Base-by-base conservation (phyloP, 202 grass and related monocot genomes). In the Eragrostis tef region DNA sequence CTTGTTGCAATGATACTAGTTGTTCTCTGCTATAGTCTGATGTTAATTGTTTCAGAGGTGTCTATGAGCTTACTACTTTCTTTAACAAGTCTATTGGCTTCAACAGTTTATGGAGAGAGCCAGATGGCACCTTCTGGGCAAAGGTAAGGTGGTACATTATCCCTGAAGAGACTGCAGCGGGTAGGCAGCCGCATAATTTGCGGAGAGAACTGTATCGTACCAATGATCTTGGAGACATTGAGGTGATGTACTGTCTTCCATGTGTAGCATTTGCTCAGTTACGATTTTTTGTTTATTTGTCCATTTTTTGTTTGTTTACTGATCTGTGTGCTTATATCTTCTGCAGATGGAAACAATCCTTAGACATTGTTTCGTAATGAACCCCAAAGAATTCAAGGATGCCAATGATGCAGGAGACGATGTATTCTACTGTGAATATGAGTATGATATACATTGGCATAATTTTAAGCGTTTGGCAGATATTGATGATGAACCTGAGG, bases 381-480 rank as follows among this genome's bases (percentile, higher is more conserved):
- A 73, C 60, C 95, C 95, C 49, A 90, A 93, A 76, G 90, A 89
- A 34, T 98, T 88, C 50, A 90, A 54, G 68, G 75, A 88, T 85
- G 95, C 95, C 9, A 78, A 60, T 64, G 67, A 93, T 90, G 86
- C 27, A 11, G 94, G 94, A 82, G 95, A 98, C 83, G 95, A 98
- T 88, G 88, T 98, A 39, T 98, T 98, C 85, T 98, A 98, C 70
- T 98, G 95, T 66, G 95, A 98, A 79, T 98, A 98, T 11, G 95
- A 98, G 67, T 98, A 98, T 81, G 95, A 98, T 75, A 50, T 91
- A 74, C 88, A 98, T 70, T 98, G 90, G 88, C 92, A 94, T 83
- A 98, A 91, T 84, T 98, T 98, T 87, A 98, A 98, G 75, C 92
- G 92, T 42, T 45, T 98, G 44, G 66, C 87, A 44, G 95, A 98